Percentiles rank a stretch among this genome's conserved stretches.
Conservation (phyloP, 768 basidiomycete genomes). For the Suillus bovinus region DNA sequence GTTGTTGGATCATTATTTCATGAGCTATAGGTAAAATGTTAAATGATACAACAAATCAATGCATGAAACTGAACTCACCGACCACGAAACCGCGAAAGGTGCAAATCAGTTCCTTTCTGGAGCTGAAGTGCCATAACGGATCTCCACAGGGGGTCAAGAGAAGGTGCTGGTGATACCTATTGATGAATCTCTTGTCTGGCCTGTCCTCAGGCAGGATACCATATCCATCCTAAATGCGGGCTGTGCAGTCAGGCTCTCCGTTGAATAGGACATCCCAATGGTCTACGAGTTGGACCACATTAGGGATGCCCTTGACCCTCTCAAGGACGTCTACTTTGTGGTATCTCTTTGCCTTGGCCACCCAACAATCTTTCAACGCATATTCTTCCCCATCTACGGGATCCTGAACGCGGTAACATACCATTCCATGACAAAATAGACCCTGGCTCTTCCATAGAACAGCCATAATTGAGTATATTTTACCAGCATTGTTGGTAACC, state of each 20-base stretch:
- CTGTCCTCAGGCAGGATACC: not conserved
- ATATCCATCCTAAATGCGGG: not conserved
- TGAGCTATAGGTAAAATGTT: not conserved
- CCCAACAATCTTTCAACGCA: not conserved
- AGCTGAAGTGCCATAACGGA: not conserved
- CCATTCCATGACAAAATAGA: not conserved
- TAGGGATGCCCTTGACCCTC: not conserved
- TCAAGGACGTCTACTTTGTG: not conserved
- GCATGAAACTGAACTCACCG: not conserved
- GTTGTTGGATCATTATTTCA: not conserved
- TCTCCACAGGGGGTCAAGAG: not conserved
- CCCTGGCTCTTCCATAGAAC: not conserved
- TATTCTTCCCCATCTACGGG: not conserved
- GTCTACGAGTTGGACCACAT: not conserved
- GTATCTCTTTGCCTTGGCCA: not conserved
- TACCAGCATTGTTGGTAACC: not conserved
- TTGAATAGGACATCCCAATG: not conserved
- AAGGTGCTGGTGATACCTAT: not conserved
- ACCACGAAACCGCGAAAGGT: constrained; percentile 8
- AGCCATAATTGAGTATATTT: not conserved
- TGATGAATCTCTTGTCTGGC: not conserved
- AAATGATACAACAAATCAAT: not conserved
- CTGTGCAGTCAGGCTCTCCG: not conserved
- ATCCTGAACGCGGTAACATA: not conserved
- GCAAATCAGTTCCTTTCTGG: constrained; percentile 6